Base-by-base conservation (phyloP, 768 basidiomycete genomes). In the Mycena haematopus region DNA sequence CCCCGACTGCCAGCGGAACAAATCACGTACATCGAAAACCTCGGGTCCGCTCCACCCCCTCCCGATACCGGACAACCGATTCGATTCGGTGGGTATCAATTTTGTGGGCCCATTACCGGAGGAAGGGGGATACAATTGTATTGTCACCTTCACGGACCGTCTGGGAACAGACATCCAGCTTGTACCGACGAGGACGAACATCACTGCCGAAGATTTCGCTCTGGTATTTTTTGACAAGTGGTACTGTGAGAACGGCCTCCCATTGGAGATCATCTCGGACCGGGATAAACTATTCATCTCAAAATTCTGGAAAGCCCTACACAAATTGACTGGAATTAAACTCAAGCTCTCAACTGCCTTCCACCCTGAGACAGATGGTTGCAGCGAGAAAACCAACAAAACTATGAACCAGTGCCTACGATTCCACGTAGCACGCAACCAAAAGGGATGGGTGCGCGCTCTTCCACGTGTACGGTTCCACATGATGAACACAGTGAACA, bases 41-140 rank as follows among this genome's bases (percentile, higher is more conserved):
- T 33, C 67, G 17, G 78, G 80, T 13, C 73, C 80, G 0, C 66
- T 76, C 45, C 60, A 72, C 49, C 68, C 74, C 2, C 52, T 69
- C 24, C n/a, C 69, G 31, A 4, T 82, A 65, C 68, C 75, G 56
- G 66, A 68, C 67, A 0, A 66, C 71, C 66, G 78, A 73, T 65
- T 65, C 33, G 2, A 69, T 0, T 74, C 71, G 0, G 60, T 81
- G 0, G 71, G 70, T 0, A 70, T 80, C 7, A 73, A 80, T 56
- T 80, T 80, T 49, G 65, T 80, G 14, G 77, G 78, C 0, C 79
- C 76, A 0, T 52, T 79, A 0, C 77, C 76, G 0, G 45, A 57
- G 2, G 75, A 79, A 15, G n/a, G 71, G 1, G 76, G 75, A 0
- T 73, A 29, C 47, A 64, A 78, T 35, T 70, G 54, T 27, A 55